A percentile compares a stretch with the other conserved stretches of the same genome.
These are phyloP conservation scores for Phyllostachys edulis DNA, from an alignment of 176 grass and related monocot species.

Conservation along the genomic window DNA sequence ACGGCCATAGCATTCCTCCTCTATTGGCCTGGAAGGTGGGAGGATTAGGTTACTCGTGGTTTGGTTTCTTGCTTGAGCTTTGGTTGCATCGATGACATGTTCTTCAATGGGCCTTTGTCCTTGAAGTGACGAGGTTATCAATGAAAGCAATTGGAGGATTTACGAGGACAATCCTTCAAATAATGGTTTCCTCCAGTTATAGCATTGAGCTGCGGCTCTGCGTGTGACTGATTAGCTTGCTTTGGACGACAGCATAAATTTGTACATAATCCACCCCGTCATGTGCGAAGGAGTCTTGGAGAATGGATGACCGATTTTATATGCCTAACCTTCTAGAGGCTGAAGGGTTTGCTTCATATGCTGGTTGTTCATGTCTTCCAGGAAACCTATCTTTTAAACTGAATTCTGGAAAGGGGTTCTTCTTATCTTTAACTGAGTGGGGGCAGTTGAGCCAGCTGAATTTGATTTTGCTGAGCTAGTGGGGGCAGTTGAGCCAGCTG, in stretches of 20 bases:
- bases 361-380: background rate
- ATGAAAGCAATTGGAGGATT: too few species aligned
- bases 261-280: background rate
- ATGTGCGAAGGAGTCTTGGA: background rate
- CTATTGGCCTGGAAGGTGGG: too few species aligned
- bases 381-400: background rate
- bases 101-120: too few species aligned
- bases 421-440: background rate
- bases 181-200: too few species aligned
- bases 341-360: background rate
- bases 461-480: background rate
- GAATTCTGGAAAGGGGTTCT: background rate
- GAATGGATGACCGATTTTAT: background rate
- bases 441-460: background rate
- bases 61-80: too few species aligned
- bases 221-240: background rate
- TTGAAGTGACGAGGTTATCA: too few species aligned
- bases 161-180: too few species aligned
- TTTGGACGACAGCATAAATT: background rate
- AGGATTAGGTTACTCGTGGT: too few species aligned
- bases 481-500: too few species aligned
- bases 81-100: too few species aligned
- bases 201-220: too few species aligned
- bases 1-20: too few species aligned
- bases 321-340: slow-evolving; percentile 13